phyloP scores from a whole-genome alignment of 2,329 filamentous ascomycete genomes.

The Cercospora citrullina region DNA sequence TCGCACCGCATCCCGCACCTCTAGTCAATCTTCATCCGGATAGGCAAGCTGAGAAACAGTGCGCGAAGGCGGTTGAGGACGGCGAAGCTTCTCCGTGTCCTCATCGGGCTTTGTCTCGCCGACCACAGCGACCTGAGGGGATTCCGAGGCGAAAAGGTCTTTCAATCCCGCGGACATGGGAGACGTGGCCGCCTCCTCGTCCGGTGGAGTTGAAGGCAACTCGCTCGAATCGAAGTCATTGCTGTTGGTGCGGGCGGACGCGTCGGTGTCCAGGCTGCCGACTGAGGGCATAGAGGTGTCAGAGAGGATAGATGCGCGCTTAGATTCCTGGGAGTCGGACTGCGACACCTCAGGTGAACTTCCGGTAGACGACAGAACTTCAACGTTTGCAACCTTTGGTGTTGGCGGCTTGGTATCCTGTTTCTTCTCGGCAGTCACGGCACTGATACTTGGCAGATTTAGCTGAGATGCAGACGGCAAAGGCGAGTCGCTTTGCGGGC shows the following conservation, averaged over 20 bases:
- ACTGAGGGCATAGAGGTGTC: background rate
- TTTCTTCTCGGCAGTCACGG: constrained; percentile 1
- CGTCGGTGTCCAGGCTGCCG: constrained; percentile 1
- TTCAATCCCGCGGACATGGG: constrained; percentile 5
- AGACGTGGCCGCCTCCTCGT: constrained; percentile 6
- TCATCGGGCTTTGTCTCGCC: background rate
- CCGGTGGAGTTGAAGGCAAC: background rate
- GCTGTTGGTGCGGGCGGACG: constrained; percentile 3
- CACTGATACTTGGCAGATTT: constrained; percentile 11
- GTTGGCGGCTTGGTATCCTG: background rate
- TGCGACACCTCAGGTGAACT: background rate
- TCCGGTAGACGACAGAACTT: constrained; percentile 3
- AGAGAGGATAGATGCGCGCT: constrained; percentile 3
- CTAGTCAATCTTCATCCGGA: constrained; percentile 13
- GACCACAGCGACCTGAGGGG: background rate
- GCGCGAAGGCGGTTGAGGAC: constrained; percentile 3
- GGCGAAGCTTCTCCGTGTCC: constrained; percentile 5
- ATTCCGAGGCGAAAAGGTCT: background rate
- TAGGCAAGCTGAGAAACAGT: constrained; percentile 12
- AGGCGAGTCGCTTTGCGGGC: constrained; percentile 2
- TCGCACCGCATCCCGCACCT: constrained; percentile 11
- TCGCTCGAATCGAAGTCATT: constrained; percentile 4
- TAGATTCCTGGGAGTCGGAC: constrained; percentile 3
- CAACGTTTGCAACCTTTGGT: constrained; percentile 10
- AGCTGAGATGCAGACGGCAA: constrained; percentile 10